Percentiles rank a stretch among this genome's conserved stretches.
These are phyloP conservation scores for Xerocomellus chrysenteron DNA, from an alignment of 768 basidiomycete genomes.

Conservation along the genomic window DNA sequence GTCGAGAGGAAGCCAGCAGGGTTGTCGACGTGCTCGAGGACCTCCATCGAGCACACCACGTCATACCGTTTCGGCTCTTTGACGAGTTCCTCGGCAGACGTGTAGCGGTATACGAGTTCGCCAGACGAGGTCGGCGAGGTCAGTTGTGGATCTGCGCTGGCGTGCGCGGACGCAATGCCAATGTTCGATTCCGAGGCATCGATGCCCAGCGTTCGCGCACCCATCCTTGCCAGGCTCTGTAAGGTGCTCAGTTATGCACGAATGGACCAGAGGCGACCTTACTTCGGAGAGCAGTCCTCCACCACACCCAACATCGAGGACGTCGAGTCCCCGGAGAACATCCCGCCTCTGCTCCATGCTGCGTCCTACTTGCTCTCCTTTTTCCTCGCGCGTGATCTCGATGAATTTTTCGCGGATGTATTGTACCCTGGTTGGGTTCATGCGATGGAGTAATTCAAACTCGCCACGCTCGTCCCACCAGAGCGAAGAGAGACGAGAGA, in stretches of 20 bases:
- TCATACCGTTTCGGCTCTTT: slow-evolving; percentile 71
- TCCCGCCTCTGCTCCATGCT: slow-evolving; percentile 31
- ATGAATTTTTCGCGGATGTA: slow-evolving; percentile 78
- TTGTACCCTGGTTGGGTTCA: slow-evolving; percentile 89
- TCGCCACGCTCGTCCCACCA: slow-evolving; percentile 98
- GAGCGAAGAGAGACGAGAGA: slow-evolving; percentile 81
- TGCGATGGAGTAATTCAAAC: slow-evolving; percentile 82
- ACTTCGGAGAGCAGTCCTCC: slow-evolving; percentile 94
- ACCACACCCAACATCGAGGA: slow-evolving; percentile 93
- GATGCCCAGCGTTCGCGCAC: slow-evolving; percentile 85
- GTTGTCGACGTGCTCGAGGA: slow-evolving; percentile 95
- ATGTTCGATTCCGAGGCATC: slow-evolving; percentile 91
- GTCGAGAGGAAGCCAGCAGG: slow-evolving; percentile 80
- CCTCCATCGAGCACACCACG: slow-evolving; percentile 96
- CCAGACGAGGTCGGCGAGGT: slow-evolving; percentile 31
- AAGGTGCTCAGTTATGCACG: neutral
- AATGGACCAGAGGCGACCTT: slow-evolving; percentile 14
- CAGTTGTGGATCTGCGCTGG: slow-evolving; percentile 70
- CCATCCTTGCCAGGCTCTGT: slow-evolving; percentile 84
- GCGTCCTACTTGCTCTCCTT: slow-evolving; percentile 32
- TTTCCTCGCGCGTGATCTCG: slow-evolving; percentile 59
- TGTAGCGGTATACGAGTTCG: slow-evolving; percentile 64
- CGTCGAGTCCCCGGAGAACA: slow-evolving; percentile 62
- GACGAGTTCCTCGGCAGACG: slow-evolving; percentile 73
- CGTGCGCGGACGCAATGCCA: slow-evolving; percentile 79